Conservation (phyloP, 1,284 basidiomycete genomes). For the Porphyrellus sp. region DNA sequence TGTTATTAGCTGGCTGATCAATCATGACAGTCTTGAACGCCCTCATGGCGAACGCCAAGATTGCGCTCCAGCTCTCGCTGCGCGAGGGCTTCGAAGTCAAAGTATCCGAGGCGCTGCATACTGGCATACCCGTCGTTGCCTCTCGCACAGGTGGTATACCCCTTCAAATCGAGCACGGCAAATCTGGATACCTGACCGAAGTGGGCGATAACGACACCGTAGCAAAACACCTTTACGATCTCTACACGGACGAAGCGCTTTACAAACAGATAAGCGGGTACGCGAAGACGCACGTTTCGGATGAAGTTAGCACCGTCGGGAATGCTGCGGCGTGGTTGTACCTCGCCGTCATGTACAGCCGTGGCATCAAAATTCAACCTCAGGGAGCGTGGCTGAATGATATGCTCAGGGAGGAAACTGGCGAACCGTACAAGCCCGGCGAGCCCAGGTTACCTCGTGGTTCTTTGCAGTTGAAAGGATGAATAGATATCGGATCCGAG, state of each 20-base stretch:
- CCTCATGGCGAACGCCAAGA: conserved; percentile 71
- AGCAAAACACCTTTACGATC: conserved; percentile 67
- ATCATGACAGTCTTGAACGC: conserved; percentile 62
- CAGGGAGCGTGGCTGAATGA: conserved; percentile 81
- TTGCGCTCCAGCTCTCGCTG: conserved; percentile 74
- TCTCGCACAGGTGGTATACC: conserved; percentile 84
- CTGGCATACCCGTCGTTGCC: conserved; percentile 79
- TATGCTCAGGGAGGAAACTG: conserved; percentile 67
- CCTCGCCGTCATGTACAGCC: conserved; percentile 72
- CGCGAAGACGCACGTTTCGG: conserved; percentile 70
- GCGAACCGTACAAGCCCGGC: conserved; percentile 57
- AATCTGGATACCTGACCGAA: conserved; percentile 77
- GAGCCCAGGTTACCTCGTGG: conserved; percentile 69
- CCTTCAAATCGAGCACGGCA: conserved; percentile 78
- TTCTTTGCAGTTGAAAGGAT: conserved; percentile 49
- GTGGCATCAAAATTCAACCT: conserved; percentile 70
- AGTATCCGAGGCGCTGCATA: conserved; percentile 85
- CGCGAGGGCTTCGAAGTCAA: conserved; percentile 93
- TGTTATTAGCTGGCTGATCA: background rate
- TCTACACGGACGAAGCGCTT: conserved; percentile 68
- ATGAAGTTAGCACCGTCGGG: conserved; percentile 78
- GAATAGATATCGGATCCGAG: conserved; percentile 2
- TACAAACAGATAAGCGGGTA: conserved; percentile 64
- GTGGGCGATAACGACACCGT: conserved; percentile 71
- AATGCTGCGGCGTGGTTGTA: conserved; percentile 81